Conservation (phyloP, 768 basidiomycete genomes). For the Boletus rufocinnamomeus region DNA sequence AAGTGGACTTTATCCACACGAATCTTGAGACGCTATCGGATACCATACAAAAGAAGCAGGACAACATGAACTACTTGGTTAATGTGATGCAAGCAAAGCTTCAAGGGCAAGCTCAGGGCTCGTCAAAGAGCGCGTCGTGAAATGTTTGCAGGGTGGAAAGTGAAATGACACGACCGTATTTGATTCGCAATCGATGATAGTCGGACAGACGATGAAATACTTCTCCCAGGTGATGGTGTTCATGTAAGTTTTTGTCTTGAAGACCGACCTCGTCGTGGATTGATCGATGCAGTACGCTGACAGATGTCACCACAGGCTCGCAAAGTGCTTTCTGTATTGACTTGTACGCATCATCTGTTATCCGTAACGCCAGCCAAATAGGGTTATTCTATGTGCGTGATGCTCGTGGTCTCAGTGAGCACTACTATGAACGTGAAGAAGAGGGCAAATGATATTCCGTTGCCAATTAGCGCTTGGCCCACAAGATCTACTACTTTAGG, state of each 20-base stretch:
- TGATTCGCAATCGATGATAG: background rate
- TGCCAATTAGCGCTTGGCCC: background rate
- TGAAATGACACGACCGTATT: background rate
- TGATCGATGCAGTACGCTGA: background rate
- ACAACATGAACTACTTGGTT: slow-evolving; percentile 77
- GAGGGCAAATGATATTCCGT: background rate
- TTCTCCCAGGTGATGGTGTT: background rate
- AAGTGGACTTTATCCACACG: slow-evolving; percentile 76
- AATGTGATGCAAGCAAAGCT: slow-evolving; percentile 72
- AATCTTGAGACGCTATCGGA: slow-evolving; percentile 89
- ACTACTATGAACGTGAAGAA: background rate
- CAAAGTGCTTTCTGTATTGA: background rate
- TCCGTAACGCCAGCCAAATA: background rate
- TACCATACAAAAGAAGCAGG: slow-evolving; percentile 88
- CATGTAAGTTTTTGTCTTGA: background rate
- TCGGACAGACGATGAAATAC: background rate
- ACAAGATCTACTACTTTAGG: background rate
- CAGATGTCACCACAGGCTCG: background rate
- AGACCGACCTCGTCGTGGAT: background rate
- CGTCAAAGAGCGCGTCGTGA: slow-evolving; percentile 27
- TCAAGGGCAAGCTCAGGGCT: slow-evolving; percentile 27
- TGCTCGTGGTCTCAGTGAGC: background rate
- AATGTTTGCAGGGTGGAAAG: background rate
- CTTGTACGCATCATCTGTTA: background rate
- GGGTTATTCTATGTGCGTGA: background rate